These are phyloP conservation scores for Eimeria sp. DNA, from an alignment of 169 alveolate genomes.

Conservation along the genomic window DNA sequence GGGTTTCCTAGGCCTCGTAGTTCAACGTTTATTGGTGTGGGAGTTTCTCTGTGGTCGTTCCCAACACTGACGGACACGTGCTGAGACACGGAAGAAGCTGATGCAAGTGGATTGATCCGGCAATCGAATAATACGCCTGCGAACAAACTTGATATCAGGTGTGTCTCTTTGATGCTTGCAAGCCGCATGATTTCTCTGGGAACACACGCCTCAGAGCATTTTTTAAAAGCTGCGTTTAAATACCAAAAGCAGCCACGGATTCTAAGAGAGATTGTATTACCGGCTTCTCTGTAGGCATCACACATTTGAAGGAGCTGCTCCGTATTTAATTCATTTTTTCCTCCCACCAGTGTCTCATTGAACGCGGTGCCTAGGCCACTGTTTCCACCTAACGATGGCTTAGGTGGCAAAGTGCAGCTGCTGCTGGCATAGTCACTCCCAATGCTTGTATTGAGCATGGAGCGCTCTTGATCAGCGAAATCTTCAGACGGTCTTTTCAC, in stretches of 20 bases:
- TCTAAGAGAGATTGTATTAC: background rate
- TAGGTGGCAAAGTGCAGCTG: background rate
- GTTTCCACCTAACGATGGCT: background rate
- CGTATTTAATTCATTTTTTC: background rate
- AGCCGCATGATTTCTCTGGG: background rate
- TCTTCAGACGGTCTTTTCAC: background rate
- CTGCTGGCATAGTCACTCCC: background rate
- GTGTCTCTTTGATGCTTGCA: background rate
- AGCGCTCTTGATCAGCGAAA: background rate
- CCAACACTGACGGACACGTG: background rate
- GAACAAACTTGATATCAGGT: background rate
- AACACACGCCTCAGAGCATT: background rate
- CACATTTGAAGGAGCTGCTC: conserved; percentile 52
- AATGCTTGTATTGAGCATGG: background rate
- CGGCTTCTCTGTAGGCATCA: conserved; percentile 69
- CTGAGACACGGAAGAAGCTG: background rate
- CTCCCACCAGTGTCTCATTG: background rate
- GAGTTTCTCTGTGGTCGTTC: background rate
- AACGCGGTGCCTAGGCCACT: background rate
- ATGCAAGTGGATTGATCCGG: conserved; percentile 34
- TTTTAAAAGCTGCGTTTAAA: background rate
- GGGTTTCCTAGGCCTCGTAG: background rate
- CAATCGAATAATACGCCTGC: conserved; percentile 69
- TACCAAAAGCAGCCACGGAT: background rate
- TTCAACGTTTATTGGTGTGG: background rate